Base-by-base conservation (phyloP, 2,329 filamentous ascomycete species). In the Dothideomycetes sp. region DNA sequence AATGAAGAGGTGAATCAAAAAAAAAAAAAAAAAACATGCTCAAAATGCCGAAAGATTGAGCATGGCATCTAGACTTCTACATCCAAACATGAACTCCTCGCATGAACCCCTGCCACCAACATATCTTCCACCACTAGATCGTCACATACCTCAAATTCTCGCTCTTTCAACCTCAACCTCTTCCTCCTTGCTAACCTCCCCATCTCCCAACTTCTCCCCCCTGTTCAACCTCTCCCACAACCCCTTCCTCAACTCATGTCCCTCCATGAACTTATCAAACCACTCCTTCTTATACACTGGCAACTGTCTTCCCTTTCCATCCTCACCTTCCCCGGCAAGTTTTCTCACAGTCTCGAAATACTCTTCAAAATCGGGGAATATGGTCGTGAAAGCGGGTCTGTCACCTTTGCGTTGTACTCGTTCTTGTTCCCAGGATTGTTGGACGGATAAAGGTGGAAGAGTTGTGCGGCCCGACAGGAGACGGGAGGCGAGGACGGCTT, bases 311-410 rank as follows among this genome's bases (percentile, higher is more conserved):
- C 72, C 72, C 13, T 62, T 55, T 0, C 63, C 68, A 2, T 60
- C 48, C 30, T 69, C 64, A 7, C 37, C 30, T n/a, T 29, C 29
- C 0, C 73, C 72, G 2, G 73, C 69, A 17, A 78, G 47, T 13
- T 44, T 47, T 20, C 74, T 63, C 12, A 78, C 45, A 1, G 60
- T 62, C 53, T 82, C 74, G 48, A 82, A 82, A 51, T 82, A 82
- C 11, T 74, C 68, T 47, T 78, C 71, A 51, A 82, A 81, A 20
- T 80, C 69, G 0, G 78, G 78, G 44, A 69, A 72, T 8, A 82
- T 56, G 2, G 75, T 61, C 0, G 68, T 65, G 47, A 82, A 82
- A 2, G 62, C 64, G 0, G 67, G 58, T 0, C 76, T 74, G 45
- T 81, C 77, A 0, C 77, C 77, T 31, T 65, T 70, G 6, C 54